Evolutionary conservation across 345 rosid species (phyloP), one percentile per base, ranked within the genome.

Genomic region (Salix dunnii): DNA sequence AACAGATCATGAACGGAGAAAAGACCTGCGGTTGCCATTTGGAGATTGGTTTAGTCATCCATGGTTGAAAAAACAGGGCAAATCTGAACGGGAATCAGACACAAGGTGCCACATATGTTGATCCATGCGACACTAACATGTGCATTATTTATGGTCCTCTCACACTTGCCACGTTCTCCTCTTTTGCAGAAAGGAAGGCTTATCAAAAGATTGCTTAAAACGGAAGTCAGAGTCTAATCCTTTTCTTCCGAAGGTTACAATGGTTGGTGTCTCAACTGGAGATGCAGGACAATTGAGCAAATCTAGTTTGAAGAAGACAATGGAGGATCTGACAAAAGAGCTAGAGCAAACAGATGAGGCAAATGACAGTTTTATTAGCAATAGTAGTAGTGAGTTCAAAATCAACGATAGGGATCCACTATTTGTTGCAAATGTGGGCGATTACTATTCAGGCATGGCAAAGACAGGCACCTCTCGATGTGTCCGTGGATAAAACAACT

Each of bases 201-300:
- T 84, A n/a, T 71, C 82, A 28, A 76, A 66, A 23, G 88, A 90
- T 67, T 30, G 36, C 69, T 63, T 68, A 68, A 85, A 73, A 66
- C 86, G 74, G 49, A 86, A 87, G 77, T 63, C 84, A 75, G 84
- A 82, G 79, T 62, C 67, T 3, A 93, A 83, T 76, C 98, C 97
- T 70, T 91, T 92, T 77, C 92, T 96, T 82, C 99, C 99, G n/a
- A 96, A 90, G 90, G 85, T 96, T 55, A 96, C 98, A 38, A 93
- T 96, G 99, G 97, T 96, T 9, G 99, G 99, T 17, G 88, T 96
- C 83, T 92, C 99, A 68, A 90, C 91, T 0, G 91, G 91, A 63
- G 97, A 93, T 31, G 87, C 87, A 23, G 96, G 94, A 75, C 87
- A 91, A 68, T 84, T 88, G 93, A 93, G 88, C 73, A 92, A 93